These are phyloP conservation scores for Micractinium conductrix DNA, from an alignment of 139 green algal species.

Conservation along the genomic window DNA sequence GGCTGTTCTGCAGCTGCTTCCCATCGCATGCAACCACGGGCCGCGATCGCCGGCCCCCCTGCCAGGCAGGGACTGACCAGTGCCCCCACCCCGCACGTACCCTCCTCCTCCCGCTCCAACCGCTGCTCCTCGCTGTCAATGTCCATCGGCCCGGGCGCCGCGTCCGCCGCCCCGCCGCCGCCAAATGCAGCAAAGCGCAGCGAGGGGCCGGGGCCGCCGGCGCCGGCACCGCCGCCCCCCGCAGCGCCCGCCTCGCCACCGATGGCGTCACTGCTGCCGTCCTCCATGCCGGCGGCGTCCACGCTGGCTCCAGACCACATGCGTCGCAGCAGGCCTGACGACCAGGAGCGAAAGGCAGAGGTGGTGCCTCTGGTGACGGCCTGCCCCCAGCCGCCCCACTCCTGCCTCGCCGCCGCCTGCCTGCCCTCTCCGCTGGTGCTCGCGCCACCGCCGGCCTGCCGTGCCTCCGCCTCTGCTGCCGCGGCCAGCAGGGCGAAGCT, in stretches of 20 bases:
- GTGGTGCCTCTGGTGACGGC: background rate
- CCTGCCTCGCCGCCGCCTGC: too few relatives aligned
- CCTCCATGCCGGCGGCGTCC: too few relatives aligned
- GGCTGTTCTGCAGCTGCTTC: too few relatives aligned
- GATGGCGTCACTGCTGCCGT: background rate
- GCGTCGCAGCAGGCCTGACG: constrained; percentile 2
- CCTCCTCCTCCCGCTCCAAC: background rate
- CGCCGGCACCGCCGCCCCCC: background rate
- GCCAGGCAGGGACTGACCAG: too few relatives aligned
- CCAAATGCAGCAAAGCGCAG: background rate
- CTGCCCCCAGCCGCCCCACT: background rate
- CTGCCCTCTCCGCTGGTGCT: background rate
- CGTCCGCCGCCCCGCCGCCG: background rate
- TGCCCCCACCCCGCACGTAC: too few relatives aligned
- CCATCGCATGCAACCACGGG: too few relatives aligned
- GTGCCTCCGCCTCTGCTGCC: background rate
- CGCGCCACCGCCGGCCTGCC: background rate
- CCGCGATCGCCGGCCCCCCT: too few relatives aligned
- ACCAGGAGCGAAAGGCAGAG: background rate
- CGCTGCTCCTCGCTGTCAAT: background rate
- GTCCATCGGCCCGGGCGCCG: background rate
- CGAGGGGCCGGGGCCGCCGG: background rate
- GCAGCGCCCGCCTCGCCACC: background rate
- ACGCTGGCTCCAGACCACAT: constrained; percentile 4
- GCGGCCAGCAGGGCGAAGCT: background rate